Conservation (phyloP, 306 rosid genomes). For the Glycine soja region DNA sequence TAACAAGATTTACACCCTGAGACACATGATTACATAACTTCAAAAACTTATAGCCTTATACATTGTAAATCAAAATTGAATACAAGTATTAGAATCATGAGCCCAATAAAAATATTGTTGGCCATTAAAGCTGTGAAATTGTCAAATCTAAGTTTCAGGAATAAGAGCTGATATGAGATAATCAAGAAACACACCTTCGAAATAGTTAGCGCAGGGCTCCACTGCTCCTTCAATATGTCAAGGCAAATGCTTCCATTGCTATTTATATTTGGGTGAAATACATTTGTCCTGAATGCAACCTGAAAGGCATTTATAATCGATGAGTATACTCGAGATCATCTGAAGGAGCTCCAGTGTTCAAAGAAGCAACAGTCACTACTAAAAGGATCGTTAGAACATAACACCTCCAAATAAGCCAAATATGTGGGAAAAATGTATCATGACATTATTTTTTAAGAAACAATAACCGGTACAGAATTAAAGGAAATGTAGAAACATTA, state of each 20-base stretch:
- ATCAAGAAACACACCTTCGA: slow-evolving; percentile 69
- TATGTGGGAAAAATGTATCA: neutral
- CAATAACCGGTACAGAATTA: neutral
- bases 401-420: slow-evolving; percentile 6
- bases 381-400: neutral
- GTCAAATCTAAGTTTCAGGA: neutral
- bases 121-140: slow-evolving; percentile 16
- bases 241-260: slow-evolving; percentile 97
- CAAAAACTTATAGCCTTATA: neutral
- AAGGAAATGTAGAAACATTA: slow-evolving; percentile 13
- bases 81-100: neutral
- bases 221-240: slow-evolving; percentile 94
- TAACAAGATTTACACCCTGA: too few relatives aligned
- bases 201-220: slow-evolving; percentile 97
- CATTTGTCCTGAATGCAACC: slow-evolving; percentile 98
- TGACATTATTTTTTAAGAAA: neutral
- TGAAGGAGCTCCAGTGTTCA: neutral
- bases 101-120: neutral
- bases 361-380: neutral
- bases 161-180: neutral
- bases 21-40: neutral
- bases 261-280: slow-evolving; percentile 95
- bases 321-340: slow-evolving; percentile 18
- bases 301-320: slow-evolving; percentile 50
- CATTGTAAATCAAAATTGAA: neutral